Percentiles rank a stretch among this genome's conserved stretches.
Conservation (phyloP, 2,329 filamentous ascomycete species). For the Aphanoascus verrucosus region DNA sequence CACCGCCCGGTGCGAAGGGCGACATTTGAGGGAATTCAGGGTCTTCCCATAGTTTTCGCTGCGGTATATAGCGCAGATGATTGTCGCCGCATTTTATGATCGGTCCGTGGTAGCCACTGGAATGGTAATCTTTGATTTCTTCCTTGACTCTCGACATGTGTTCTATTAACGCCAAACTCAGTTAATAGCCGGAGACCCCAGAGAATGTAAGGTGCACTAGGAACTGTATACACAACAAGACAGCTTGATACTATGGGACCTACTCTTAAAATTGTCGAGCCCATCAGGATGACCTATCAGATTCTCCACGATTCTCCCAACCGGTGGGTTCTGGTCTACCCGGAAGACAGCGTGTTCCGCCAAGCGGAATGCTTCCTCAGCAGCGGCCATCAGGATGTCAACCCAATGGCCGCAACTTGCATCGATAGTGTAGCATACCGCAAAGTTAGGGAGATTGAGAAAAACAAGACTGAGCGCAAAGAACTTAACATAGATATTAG, state of each 20-base stretch:
- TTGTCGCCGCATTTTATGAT: slow-evolving; percentile 1
- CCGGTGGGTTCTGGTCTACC: background rate
- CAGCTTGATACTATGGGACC: background rate
- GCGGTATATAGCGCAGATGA: background rate
- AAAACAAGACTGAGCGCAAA: background rate
- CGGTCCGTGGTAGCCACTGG: background rate
- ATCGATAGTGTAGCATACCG: background rate
- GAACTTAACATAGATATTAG: background rate
- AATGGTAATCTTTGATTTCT: too few relatives aligned
- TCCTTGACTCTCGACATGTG: too few relatives aligned
- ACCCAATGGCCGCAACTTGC: background rate
- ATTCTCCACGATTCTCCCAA: background rate
- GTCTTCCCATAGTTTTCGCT: background rate
- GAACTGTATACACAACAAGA: background rate
- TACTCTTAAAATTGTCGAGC: background rate
- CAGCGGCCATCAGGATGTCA: background rate
- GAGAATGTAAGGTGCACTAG: too few relatives aligned
- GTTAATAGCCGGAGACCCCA: too few relatives aligned
- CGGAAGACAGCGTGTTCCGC: background rate
- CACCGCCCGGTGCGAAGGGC: background rate
- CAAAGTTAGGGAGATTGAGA: background rate
- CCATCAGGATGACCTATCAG: background rate
- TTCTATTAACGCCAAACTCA: too few relatives aligned
- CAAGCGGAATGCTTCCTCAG: slow-evolving; percentile 3
- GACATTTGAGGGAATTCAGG: background rate